phyloP scores from a whole-genome alignment of 1,139 yeast genomes.

The Candida pseudoviswanathii region DNA sequence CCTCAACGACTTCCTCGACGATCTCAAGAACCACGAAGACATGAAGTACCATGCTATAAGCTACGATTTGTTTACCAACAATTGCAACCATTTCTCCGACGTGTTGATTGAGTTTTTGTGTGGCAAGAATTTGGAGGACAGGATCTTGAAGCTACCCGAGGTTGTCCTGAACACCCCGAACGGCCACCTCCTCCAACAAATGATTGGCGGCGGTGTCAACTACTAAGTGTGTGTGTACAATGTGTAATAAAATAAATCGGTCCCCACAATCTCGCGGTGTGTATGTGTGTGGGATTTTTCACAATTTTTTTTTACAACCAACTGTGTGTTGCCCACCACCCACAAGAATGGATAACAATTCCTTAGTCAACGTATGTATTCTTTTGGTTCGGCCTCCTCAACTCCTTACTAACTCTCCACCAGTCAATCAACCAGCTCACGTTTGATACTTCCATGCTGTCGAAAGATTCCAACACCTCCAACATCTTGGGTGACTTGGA shows the following conservation, averaged over 20 bases:
- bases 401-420: constrained; percentile 9
- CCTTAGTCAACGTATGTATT: constrained; percentile 10
- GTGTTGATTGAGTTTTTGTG: constrained; percentile 60
- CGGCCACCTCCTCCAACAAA: constrained; percentile 46
- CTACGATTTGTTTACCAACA: constrained; percentile 65
- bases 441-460: constrained; percentile 16
- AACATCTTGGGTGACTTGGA: constrained; percentile 6
- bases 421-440: constrained; percentile 13
- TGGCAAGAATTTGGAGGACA: constrained; percentile 51
- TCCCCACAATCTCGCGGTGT: neutral
- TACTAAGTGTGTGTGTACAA: constrained; percentile 1
- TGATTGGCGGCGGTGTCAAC: constrained; percentile 21
- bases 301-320: neutral
- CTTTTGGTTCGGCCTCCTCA: neutral
- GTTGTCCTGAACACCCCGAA: constrained; percentile 62
- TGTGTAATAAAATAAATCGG: neutral
- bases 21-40: constrained; percentile 42
- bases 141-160: constrained; percentile 56
- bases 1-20: constrained; percentile 54
- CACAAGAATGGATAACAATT: constrained; percentile 3
- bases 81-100: constrained; percentile 70
- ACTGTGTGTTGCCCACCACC: neutral
- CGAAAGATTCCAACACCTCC: constrained; percentile 13
- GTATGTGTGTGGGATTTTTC: neutral
- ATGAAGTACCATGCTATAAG: constrained; percentile 46